These are phyloP conservation scores for Aegle marmelos DNA, from an alignment of 345 rosid species.

Conservation along the genomic window DNA sequence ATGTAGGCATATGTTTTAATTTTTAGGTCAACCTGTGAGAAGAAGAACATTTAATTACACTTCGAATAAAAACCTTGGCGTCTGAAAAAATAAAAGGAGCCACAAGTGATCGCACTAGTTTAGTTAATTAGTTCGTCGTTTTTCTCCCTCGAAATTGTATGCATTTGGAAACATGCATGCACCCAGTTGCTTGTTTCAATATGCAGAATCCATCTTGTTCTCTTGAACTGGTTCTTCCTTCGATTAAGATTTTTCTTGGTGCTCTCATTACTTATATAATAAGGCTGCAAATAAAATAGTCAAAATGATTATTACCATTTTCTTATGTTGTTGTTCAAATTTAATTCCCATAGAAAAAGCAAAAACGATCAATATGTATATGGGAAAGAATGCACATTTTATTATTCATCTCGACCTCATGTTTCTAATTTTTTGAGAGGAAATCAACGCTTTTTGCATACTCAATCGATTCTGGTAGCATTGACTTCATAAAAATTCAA, in stretches of 20 bases:
- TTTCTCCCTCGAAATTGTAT: background rate
- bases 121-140: background rate
- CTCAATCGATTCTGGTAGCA: background rate
- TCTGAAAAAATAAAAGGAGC: background rate
- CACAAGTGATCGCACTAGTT: background rate
- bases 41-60: slow-evolving; percentile 27
- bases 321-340: background rate
- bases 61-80: background rate
- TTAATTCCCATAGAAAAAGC: background rate
- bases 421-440: background rate
- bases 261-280: too few species aligned
- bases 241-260: too few species aligned
- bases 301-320: background rate
- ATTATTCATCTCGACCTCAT: too few species aligned
- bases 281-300: too few species aligned
- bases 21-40: slow-evolving; percentile 13
- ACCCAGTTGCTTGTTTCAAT: background rate
- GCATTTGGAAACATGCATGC: background rate
- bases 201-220: background rate
- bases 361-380: background rate
- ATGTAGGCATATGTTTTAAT: slow-evolving; percentile 15
- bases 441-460: background rate
- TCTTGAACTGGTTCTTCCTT: too few species aligned
- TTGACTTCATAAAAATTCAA: slow-evolving; percentile 13
- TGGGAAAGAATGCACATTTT: background rate